These are phyloP conservation scores for Sphaerulina populicola DNA, from an alignment of 2,329 filamentous ascomycete genomes.

Conservation along the genomic window DNA sequence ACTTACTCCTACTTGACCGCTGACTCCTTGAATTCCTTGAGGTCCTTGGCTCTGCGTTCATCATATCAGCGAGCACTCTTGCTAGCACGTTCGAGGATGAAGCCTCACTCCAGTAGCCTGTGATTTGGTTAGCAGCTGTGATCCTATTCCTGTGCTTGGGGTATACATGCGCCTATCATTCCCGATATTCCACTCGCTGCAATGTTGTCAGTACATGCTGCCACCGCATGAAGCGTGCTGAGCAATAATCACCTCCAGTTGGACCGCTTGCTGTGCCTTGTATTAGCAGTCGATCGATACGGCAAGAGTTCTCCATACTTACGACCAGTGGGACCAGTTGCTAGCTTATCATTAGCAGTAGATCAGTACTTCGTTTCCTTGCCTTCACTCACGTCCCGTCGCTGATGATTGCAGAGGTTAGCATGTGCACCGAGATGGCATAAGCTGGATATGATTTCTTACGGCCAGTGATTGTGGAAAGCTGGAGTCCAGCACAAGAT, in stretches of 20 bases:
- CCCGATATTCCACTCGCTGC: not conserved
- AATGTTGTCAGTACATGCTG: not conserved
- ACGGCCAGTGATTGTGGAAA: conserved; percentile 20
- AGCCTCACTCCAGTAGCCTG: not conserved
- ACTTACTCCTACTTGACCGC: too few species aligned
- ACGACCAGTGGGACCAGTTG: conserved; percentile 13
- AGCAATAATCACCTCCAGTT: conserved; percentile 2
- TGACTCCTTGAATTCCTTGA: not conserved
- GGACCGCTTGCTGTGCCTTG: conserved; percentile 4
- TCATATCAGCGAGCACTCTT: not conserved
- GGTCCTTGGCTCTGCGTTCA: not conserved
- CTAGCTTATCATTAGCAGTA: not conserved
- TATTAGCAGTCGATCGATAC: not conserved
- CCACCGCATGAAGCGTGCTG: not conserved
- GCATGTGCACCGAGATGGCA: not conserved
- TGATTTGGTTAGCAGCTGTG: not conserved
- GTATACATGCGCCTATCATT: too few species aligned
- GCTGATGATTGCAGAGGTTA: not conserved
- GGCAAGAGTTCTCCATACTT: not conserved
- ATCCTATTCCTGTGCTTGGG: too few species aligned
- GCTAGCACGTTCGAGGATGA: not conserved
- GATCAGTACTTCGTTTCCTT: not conserved
- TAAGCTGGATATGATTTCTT: not conserved
- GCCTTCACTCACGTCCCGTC: conserved; percentile 1
- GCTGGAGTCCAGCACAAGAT: conserved; percentile 20